Evolutionary conservation across 192 early-diverging fungal species (phyloP), one percentile per base, ranked within the genome.

Genomic region (Backusella mclennaniae): DNA sequence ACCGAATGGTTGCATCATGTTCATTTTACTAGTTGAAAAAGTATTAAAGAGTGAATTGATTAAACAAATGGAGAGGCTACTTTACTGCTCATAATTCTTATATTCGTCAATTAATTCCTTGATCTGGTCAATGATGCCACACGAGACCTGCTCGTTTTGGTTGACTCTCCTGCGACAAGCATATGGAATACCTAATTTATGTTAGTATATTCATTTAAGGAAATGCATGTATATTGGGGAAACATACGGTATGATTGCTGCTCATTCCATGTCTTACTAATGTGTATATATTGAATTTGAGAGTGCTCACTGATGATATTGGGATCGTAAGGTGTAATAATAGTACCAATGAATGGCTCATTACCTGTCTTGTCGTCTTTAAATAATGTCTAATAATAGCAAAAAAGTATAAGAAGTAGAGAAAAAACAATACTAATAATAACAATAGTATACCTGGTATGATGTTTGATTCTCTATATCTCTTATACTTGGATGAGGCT

Each of bases 341-440:
- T 98, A 6, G 89, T 87, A 17, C 96, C 95, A 59, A 97, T 89
- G 86, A 98, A 98, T 21, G 96, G 96, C 78, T 96, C 95, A 8
- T 88, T 77, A 19, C 89, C 89, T 9, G 78, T 78, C 46, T 86
- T 85, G 56, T 86, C 82, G 11, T 87, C 83, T 74, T 89, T 85
- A 75, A 93, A 95, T 36, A 96, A 88, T 75, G 84, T 79, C 78
- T 85, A 35, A 31, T 69, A 23, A 19, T 23, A 44, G 17, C 23
- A 31, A 8, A 19, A 38, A 71, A n/a, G 29, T 70, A 26, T 38
- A n/a, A 35, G 29, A 36, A 29, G 15, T 26, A 49, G 19, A 49
- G 44, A 19, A 19, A 49, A n/a, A 49, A 49, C 11, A 39, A 12
- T 39, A 39, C 8, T 73, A 59, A 35, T 63, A 68, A 17, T 11